These are phyloP conservation scores for Nannochloropsis oceanica DNA, from an alignment of 108 stramenopile species.

Conservation along the genomic window DNA sequence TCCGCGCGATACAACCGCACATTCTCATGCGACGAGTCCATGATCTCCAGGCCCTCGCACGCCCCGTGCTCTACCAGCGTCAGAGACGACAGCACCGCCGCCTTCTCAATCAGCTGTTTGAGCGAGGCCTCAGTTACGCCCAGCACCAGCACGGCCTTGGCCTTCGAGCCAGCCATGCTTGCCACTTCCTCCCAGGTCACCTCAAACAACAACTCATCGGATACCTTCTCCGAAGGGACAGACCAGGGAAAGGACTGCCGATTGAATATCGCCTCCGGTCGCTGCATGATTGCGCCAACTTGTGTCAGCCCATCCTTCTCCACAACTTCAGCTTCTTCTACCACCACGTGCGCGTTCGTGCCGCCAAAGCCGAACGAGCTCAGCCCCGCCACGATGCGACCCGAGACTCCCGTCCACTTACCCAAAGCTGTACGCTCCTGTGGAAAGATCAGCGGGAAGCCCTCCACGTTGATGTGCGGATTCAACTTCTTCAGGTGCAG, in stretches of 20 bases:
- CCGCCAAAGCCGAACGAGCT: constrained; percentile 42
- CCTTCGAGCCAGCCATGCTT: background rate
- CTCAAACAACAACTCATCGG: background rate
- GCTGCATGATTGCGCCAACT: background rate
- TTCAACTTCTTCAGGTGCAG: constrained; percentile 26
- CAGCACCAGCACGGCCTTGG: background rate
- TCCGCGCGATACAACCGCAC: background rate
- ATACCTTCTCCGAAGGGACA: background rate
- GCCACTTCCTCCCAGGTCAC: background rate
- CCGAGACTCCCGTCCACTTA: background rate
- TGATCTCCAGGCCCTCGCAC: background rate
- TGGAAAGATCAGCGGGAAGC: constrained; percentile 12
- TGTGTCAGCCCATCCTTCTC: background rate
- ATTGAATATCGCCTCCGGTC: background rate
- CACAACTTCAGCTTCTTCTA: background rate
- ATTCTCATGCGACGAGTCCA: background rate
- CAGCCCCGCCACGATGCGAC: constrained; percentile 17
- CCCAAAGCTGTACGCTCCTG: background rate
- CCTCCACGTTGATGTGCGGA: constrained; percentile 14
- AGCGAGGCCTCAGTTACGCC: background rate
- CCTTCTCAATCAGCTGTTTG: background rate
- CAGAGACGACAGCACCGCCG: background rate
- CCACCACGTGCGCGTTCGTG: constrained; percentile 36
- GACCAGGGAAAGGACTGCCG: background rate
- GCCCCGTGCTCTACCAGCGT: background rate